A percentile compares a stretch with the other conserved stretches of the same genome.
phyloP scores from a whole-genome alignment of 1,139 yeast species.

The Meyerozyma guilliermondii region DNA sequence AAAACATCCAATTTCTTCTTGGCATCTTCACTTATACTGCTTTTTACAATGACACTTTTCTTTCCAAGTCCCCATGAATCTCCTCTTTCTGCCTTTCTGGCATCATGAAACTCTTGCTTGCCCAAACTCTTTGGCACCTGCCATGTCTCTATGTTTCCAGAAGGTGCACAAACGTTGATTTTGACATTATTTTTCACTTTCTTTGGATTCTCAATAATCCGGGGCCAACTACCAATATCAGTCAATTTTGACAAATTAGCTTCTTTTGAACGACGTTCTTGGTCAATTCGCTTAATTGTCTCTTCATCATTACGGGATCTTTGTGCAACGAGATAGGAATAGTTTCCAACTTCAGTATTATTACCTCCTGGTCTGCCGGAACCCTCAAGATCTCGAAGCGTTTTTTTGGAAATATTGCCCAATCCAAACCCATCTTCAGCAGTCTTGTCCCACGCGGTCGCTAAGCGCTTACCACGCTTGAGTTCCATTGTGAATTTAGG shows the following conservation, averaged over 20 bases:
- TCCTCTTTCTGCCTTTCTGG: slow-evolving; percentile 78
- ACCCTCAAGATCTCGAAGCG: slow-evolving; percentile 34
- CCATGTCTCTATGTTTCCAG: slow-evolving; percentile 83
- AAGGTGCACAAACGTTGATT: slow-evolving; percentile 73
- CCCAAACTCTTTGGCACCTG: slow-evolving; percentile 77
- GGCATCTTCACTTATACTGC: slow-evolving; percentile 24
- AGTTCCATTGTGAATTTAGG: slow-evolving; percentile 76
- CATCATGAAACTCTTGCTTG: slow-evolving; percentile 79
- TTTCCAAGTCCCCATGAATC: slow-evolving; percentile 86
- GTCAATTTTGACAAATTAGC: slow-evolving; percentile 11
- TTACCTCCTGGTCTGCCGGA: slow-evolving; percentile 73
- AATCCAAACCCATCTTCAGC: slow-evolving; percentile 51
- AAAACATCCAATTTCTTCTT: slow-evolving; percentile 33
- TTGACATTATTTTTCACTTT: slow-evolving; percentile 82
- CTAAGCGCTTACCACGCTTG: slow-evolving; percentile 72
- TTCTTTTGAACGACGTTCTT: slow-evolving; percentile 15
- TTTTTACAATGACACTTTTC: slow-evolving; percentile 50
- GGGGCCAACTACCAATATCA: slow-evolving; percentile 49
- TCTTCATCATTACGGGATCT: slow-evolving; percentile 41
- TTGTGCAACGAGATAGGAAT: slow-evolving; percentile 70
- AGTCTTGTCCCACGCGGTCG: slow-evolving; percentile 65
- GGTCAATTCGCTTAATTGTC: slow-evolving; percentile 31
- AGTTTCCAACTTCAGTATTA: slow-evolving; percentile 69
- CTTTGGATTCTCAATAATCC: slow-evolving; percentile 67
- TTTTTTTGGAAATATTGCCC: slow-evolving; percentile 22